Evolutionary conservation across 2,329 filamentous ascomycete species (phyloP).

Genomic region (Trichoderma aggressivum): DNA sequence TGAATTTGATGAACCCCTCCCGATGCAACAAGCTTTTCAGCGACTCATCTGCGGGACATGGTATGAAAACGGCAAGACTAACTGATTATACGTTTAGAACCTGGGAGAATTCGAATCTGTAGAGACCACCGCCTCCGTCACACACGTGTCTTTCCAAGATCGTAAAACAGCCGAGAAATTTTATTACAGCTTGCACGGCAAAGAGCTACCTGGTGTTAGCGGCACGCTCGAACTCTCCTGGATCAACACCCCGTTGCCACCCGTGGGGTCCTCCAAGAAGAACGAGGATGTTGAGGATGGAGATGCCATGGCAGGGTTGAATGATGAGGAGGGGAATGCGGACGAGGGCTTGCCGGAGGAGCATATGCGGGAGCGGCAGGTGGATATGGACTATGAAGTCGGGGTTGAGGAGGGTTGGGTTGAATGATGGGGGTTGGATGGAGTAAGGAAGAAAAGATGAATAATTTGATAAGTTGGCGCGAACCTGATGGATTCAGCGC

Average conservation of each 20-base stretch:
- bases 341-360: slow-evolving; percentile 13
- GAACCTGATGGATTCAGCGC: not conserved
- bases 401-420: slow-evolving; percentile 50
- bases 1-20: slow-evolving; percentile 13
- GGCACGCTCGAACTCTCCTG: slow-evolving; percentile 65
- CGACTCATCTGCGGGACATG: not conserved
- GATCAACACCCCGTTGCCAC: slow-evolving; percentile 40
- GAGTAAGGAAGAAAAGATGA: not conserved
- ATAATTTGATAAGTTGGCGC: not conserved
- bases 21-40: not conserved
- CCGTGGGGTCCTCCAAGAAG: slow-evolving; percentile 22
- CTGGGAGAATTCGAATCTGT: slow-evolving; percentile 62
- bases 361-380: slow-evolving; percentile 31
- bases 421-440: not conserved
- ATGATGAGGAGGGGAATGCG: slow-evolving; percentile 22
- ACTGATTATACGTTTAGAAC: slow-evolving; percentile 40
- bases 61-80: not conserved
- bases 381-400: slow-evolving; percentile 53
- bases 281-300: slow-evolving; percentile 18
- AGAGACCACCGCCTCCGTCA: slow-evolving; percentile 43
- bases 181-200: slow-evolving; percentile 54
- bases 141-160: slow-evolving; percentile 62
- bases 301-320: slow-evolving; percentile 27
- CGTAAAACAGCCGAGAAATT: slow-evolving; percentile 70
- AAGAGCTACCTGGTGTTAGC: slow-evolving; percentile 58